Evolutionary conservation across 2,329 filamentous ascomycete species (phyloP), one percentile per base, ranked within the genome.

Genomic region (Truncatella angustata): DNA sequence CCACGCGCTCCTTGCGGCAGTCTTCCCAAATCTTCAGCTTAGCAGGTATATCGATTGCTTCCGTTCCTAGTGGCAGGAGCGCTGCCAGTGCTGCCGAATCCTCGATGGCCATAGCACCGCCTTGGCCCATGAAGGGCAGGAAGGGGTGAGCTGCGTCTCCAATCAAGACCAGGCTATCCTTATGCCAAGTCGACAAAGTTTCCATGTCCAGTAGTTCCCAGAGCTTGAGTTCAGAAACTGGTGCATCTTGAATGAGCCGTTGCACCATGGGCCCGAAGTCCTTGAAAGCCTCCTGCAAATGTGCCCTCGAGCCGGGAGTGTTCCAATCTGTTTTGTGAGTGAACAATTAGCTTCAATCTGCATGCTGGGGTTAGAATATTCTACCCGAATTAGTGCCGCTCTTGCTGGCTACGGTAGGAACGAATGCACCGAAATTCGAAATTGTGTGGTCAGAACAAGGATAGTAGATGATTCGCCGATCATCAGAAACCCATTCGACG

Each of bases 401-500:
- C 40, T 44, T 16, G 24, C 4, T 11, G 5, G 6, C 10, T 10
- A 4, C 40, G 12, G 11, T 24, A 24, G 40, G 40, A n/a, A 44
- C 11, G 21, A 44, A 44, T 4, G 21, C 40, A 14, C 20, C 75
- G 55, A 82, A 74, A 58, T 80, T 80, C 47, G 78, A 62, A 9
- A 67, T 56, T 6, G 66, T 61, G 50, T 77, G 77, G 49, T 73
- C 56, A 5, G 68, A 66, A 56, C 73, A 77, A 0, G 76, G 75
- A 55, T 79, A 80, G 61, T 76, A 69, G 48, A 79, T 66, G 4
- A 79, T 55, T 11, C 76, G 66, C n/a, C 73, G 63, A 44, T 78
- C 74, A 7, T 23, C 40, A 28, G 20, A 0, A 61, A 47, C 0
- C 66, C 71, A 49, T 66, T 44, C 40, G 5, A 72, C 70, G 72